Conservation (phyloP, 1,284 basidiomycete species). For the Limonomyces culmigenus region DNA sequence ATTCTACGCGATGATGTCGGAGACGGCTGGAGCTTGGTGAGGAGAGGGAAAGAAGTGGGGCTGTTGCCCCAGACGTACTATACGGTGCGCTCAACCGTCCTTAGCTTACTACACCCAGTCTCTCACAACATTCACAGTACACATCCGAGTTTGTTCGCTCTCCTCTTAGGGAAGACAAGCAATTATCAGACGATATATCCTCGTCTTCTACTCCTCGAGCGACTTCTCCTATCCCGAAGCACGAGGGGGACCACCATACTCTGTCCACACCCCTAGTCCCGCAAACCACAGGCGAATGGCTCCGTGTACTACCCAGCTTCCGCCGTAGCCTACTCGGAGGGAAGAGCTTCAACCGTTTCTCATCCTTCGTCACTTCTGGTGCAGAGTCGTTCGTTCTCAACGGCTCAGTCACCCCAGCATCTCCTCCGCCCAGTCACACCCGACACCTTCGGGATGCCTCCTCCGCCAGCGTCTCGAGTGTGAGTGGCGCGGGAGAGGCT, state of each 20-base stretch:
- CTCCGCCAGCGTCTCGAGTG: background rate
- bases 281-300: conserved; percentile 59
- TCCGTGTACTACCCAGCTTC: conserved; percentile 38
- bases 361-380: conserved; percentile 70
- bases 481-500: conserved; percentile 23
- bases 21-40: conserved; percentile 62
- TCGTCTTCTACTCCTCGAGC: conserved; percentile 9
- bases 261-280: conserved; percentile 36
- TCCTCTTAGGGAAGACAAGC: conserved; percentile 22
- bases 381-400: conserved; percentile 65
- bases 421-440: background rate
- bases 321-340: conserved; percentile 56
- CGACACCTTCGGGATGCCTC: background rate
- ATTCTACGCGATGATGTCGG: conserved; percentile 48
- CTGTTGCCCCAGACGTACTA: conserved; percentile 58
- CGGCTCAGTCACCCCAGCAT: conserved; percentile 5
- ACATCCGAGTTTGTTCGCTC: conserved; percentile 40
- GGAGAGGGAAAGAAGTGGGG: conserved; percentile 38
- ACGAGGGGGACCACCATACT: no score
- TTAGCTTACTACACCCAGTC: conserved; percentile 2
- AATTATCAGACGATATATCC: no score
- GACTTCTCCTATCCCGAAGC: no score
- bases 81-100: conserved; percentile 28
- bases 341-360: conserved; percentile 66
- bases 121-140: conserved; percentile 22